A percentile compares a stretch with the other conserved stretches of the same genome.
These are phyloP conservation scores for Luvunga scandens DNA, from an alignment of 345 rosid genomes.

Conservation along the genomic window DNA sequence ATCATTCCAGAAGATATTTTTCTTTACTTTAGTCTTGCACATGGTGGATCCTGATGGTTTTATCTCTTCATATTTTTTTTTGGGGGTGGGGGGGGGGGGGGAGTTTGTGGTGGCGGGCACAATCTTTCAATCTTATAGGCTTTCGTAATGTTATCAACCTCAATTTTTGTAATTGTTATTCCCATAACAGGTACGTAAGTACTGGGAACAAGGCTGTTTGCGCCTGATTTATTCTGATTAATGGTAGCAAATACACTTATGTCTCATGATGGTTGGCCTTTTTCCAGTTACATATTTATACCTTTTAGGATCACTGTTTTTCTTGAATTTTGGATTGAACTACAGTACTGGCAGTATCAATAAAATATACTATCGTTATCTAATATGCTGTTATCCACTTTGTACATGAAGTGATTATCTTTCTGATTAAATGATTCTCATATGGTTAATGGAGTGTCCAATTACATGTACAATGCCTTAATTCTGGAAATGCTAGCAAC, in stretches of 20 bases:
- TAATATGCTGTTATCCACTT: neutral
- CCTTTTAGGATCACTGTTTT: neutral
- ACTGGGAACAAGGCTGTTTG: neutral
- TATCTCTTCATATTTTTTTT: neutral
- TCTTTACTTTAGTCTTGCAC: neutral
- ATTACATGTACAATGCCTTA: neutral
- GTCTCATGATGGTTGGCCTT: neutral
- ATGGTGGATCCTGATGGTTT: neutral
- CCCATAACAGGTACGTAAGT: neutral
- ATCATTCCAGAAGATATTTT: neutral
- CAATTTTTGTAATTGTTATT: neutral
- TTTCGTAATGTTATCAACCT: neutral
- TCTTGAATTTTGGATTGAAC: neutral
- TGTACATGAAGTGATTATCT: neutral
- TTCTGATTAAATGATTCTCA: neutral
- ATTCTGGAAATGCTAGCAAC: neutral
- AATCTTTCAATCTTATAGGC: neutral
- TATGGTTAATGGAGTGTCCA: neutral
- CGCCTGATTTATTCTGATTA: neutral
- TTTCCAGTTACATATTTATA: neutral
- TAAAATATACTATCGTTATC: neutral
- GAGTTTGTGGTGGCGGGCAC: too few relatives aligned
- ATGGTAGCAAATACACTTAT: neutral
- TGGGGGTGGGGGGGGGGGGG: too few relatives aligned
- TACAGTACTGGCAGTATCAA: neutral